Base-by-base conservation (phyloP, 1,284 basidiomycete genomes). In the Cutaneotrichosporon sp. region DNA sequence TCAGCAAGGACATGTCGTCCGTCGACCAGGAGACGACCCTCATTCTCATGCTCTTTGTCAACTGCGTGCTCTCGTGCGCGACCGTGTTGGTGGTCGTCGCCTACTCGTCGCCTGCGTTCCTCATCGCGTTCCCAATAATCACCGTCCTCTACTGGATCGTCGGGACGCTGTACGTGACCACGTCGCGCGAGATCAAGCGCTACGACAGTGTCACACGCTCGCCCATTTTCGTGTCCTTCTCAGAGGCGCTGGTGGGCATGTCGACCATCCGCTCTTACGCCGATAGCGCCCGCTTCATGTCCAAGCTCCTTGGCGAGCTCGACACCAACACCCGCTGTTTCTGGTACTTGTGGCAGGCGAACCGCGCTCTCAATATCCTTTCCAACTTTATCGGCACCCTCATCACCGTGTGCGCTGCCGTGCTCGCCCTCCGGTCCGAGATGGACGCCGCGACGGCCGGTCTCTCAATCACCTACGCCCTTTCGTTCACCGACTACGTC, bases 141-240 rank as follows among this genome's bases (percentile, higher is more conserved):
- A 69, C 76, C 14, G 56, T 75, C n/a, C 64, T 80, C 13, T 83
- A 83, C 67, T 77, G 73, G 60, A 25, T 72, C 47, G 72, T 82
- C 29, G 82, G 82, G 0, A 63, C 73, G 3, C 64, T 80, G 16
- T 84, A 84, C 72, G 73, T 83, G 22, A 69, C 76, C 5, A 80
- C 82, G 9, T 81, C 78, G 13, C 78, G 83, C 42, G 83, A 84
- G 64, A 76, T 84, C 65, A 85, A 85, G 74, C 81, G 84, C 16
- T 77, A 83, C 33, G 84, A 85, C 66, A 73, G 71, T 47, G 80
- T 81, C 16, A 81, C 82, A 25, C 81, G 84, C 63, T 83, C 82
- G 20, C 84, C 84, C 18, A 81, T 86, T 62, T 84, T 85, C 58
- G 81, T 82, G n/a, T 81, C 79, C 59, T 86, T 85, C 72, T 72